Evolutionary conservation across 2,329 filamentous ascomycete genomes (phyloP), one percentile per base, ranked within the genome.

Genomic region (Aspergillus aculeatinus): DNA sequence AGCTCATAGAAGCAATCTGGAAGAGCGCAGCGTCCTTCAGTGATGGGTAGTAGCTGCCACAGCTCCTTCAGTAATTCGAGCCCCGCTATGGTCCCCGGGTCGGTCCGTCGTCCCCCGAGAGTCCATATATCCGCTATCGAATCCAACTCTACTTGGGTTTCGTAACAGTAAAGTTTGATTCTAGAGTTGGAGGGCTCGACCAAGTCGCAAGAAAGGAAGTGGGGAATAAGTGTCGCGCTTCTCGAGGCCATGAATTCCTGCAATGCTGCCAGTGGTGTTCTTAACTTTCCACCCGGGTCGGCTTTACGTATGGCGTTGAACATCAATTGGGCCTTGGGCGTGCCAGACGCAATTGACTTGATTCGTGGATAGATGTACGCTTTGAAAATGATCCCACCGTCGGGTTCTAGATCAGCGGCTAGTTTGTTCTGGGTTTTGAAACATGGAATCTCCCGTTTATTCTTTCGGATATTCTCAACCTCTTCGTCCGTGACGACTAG

Each of bases 341-440:
- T 60, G 0, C 64, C 63, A 19, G 64, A 61, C 16, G 57, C 58
- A 10, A 59, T 47, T 9, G 64, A 55, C 39, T 66, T 66, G 29
- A 65, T 33, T 23, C 31, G 48, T 1, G 59, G 62, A 33, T 64
- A 66, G 16, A 66, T 54, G 33, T 66, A 66, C 0, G 35, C 48
- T 29, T 66, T 66, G 27, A 51, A 23, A 16, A 55, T 16, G n/a
- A 56, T 35, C n/a, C 25, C 31, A 1, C 52, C 58, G 3, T 11
- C 12, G 3, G 23, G 31, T 1, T 56, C 48, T n/a, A 47, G 48
- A 44, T 44, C 39, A 3, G 39, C 39, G 7, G 39, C 39, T 2
- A 44, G 39, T 44, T 44, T 44, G 6, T 44, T 19, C 16, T 44
- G 39, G 5, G 39, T 44, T 19, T 44, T 44, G 39, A 44, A 44